Base-by-base conservation (phyloP, 177 flowering plant genomes). In the Tripterygium wilfordii region DNA sequence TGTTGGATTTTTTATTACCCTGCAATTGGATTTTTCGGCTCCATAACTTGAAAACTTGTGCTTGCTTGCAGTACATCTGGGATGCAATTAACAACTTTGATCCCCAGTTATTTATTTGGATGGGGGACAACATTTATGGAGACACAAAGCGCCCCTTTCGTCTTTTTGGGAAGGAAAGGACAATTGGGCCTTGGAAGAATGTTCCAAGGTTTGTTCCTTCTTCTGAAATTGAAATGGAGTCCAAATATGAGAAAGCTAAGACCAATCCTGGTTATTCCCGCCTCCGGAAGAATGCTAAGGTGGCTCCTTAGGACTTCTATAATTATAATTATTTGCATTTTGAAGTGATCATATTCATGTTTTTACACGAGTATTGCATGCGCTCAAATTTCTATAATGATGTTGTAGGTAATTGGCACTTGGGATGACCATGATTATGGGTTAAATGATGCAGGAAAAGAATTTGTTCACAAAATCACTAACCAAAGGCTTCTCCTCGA, bases 341-440 rank as follows among this genome's bases (percentile, higher is more conserved):
- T n/a, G n/a, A n/a, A n/a, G n/a, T n/a, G n/a, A n/a, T n/a, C n/a
- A n/a, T n/a, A n/a, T n/a, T n/a, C n/a, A n/a, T n/a, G n/a, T n/a
- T n/a, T n/a, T n/a, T n/a, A n/a, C 5, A 32, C 2, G 36, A 5
- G 14, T 32, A 3, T 4, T 32, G 36, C 14, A 32, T 32, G 2
- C 14, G 10, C 8, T 32, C 14, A 3, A 3, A 3, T 32, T 32
- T 32, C 36, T 5, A 5, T 32, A n/a, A 32, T 10, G 5, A 20
- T 35, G 14, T 46, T 58, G 43, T 53, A 83, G 90, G 77, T 85
- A 10, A 74, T 82, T 64, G 88, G 94, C 56, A 79, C 86, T 21
- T 85, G 94, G 94, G 88, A 85, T 74, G 94, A 85, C 52, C 94
- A 85, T 66, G 94, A 85, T 63, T 85, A 75, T 62, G 88, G 94